These are phyloP conservation scores for Crithidia expoeki DNA, from an alignment of 208 protist species.

Conservation along the genomic window DNA sequence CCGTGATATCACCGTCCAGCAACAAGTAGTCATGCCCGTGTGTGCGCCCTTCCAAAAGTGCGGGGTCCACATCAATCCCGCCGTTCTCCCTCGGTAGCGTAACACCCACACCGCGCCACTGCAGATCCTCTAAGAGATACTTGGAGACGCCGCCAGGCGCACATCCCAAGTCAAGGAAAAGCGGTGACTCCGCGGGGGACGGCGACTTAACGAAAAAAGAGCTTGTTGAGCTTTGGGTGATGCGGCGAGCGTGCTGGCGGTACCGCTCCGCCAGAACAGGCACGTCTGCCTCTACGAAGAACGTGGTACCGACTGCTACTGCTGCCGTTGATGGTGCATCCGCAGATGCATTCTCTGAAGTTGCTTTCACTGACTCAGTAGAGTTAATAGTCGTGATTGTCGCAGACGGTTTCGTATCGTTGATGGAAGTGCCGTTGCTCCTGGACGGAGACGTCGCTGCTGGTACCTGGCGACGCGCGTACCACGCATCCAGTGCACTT, in stretches of 20 bases:
- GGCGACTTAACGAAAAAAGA: constrained; percentile 13
- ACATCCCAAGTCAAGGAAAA: constrained; percentile 77
- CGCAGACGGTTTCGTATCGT: not conserved
- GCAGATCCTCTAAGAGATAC: constrained; percentile 58
- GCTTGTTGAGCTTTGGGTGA: constrained; percentile 33
- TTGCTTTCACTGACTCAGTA: not conserved
- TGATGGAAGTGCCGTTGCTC: not conserved
- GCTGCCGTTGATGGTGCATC: not conserved
- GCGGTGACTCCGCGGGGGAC: constrained; percentile 5
- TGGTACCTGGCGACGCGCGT: constrained; percentile 31
- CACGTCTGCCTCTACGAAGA: constrained; percentile 57
- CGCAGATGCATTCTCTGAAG: not conserved
- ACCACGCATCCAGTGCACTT: constrained; percentile 69
- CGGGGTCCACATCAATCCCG: constrained; percentile 62
- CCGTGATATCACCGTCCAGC: constrained; percentile 46
- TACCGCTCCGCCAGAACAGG: constrained; percentile 54
- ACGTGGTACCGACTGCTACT: constrained; percentile 25
- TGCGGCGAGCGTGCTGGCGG: constrained; percentile 50
- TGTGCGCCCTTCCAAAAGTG: constrained; percentile 13
- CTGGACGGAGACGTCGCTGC: not conserved
- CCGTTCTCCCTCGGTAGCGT: constrained; percentile 49
- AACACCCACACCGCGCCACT: constrained; percentile 73
- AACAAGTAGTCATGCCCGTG: constrained; percentile 26
- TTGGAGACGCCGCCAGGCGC: constrained; percentile 78
- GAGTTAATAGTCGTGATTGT: not conserved